Conservation (phyloP, 1,284 basidiomycete genomes). For the Bondarzewia mesenterica region DNA sequence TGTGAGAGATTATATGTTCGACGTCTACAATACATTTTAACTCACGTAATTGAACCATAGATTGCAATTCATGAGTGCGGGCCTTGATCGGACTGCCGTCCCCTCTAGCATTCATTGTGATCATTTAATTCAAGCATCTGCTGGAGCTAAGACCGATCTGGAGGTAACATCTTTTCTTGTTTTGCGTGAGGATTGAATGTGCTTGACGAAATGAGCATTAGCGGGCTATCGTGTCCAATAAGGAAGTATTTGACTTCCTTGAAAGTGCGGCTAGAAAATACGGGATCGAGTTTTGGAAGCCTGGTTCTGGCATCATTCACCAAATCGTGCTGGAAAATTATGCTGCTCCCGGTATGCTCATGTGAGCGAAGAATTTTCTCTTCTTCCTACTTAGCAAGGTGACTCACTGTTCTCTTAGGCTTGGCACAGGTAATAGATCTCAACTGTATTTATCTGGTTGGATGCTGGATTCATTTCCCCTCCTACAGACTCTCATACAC, state of each 20-base stretch:
- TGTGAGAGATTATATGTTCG: conserved; percentile 36
- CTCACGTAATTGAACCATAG: conserved; percentile 29
- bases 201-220: conserved; percentile 21
- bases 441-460: background rate
- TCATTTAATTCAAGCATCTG: conserved; percentile 88
- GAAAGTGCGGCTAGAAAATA: conserved; percentile 94
- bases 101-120: conserved; percentile 92
- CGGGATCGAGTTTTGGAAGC: conserved; percentile 93
- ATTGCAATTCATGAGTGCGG: conserved; percentile 98
- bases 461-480: too few relatives aligned
- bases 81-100: conserved; percentile 79
- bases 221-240: conserved; percentile 83
- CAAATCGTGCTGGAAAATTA: conserved; percentile 99
- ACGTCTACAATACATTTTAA: conserved; percentile 4
- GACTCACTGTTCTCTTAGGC: conserved; percentile 32
- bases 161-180: conserved; percentile 42
- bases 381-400: conserved; percentile 3
- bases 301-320: conserved; percentile 94
- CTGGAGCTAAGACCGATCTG: conserved; percentile 79
- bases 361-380: conserved; percentile 35
- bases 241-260: conserved; percentile 98
- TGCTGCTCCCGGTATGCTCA: conserved; percentile 82
- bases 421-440: conserved; percentile 55
- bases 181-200: conserved; percentile 1
- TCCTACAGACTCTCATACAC: conserved; percentile 87